Evolutionary conservation across 2,329 filamentous ascomycete genomes (phyloP).

Genomic region (Colletotrichum godetiae): DNA sequence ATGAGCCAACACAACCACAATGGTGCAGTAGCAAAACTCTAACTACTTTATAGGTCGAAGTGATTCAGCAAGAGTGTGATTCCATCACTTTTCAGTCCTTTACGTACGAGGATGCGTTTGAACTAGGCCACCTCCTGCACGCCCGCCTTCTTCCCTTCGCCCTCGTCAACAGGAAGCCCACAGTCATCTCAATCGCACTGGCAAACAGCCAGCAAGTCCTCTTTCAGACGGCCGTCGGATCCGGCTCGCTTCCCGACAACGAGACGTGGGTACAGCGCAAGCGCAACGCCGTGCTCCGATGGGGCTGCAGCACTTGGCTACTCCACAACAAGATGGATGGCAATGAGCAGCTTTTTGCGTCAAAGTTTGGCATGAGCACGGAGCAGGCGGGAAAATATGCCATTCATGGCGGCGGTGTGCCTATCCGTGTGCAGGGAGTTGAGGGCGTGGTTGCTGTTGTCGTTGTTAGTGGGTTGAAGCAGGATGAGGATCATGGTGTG

Average conservation of each 20-base stretch:
- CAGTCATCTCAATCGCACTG: conserved; percentile 74
- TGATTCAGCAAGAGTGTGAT: conserved; percentile 50
- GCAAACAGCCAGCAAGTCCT: conserved; percentile 68
- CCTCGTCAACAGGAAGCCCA: conserved; percentile 52
- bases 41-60: conserved; percentile 38
- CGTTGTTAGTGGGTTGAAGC: conserved; percentile 80
- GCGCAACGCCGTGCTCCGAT: conserved; percentile 77
- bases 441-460: conserved; percentile 82
- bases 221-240: conserved; percentile 76
- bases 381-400: conserved; percentile 72
- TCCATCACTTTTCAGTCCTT: conserved; percentile 64
- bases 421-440: conserved; percentile 77
- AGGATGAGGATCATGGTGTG: conserved; percentile 81
- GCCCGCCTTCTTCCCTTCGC: conserved; percentile 68
- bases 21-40: neutral
- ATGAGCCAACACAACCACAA: neutral
- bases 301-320: conserved; percentile 76
- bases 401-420: conserved; percentile 82
- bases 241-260: conserved; percentile 77
- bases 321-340: conserved; percentile 75
- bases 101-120: conserved; percentile 72
- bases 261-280: conserved; percentile 79
- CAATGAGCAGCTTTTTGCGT: conserved; percentile 73
- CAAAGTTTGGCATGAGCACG: conserved; percentile 71
- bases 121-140: conserved; percentile 73